phyloP scores from a whole-genome alignment of 805 yeast species.

The Kodamaea lidongshanica region DNA sequence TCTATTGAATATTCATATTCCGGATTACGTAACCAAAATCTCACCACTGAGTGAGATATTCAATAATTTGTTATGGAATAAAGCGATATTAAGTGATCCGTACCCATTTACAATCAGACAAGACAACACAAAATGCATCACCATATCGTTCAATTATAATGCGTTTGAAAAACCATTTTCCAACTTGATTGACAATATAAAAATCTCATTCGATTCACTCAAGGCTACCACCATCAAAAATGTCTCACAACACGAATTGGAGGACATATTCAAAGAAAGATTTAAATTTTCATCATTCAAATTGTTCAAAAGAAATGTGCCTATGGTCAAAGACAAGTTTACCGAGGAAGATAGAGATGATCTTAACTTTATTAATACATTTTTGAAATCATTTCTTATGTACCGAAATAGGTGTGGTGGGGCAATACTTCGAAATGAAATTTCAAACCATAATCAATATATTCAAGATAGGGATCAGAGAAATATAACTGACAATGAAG shows the following conservation, averaged over 20 bases:
- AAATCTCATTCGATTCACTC: slow-evolving; percentile 26
- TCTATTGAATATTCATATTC: slow-evolving; percentile 34
- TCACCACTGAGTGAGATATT: slow-evolving; percentile 23
- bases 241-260: slow-evolving; percentile 18
- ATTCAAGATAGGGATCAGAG: slow-evolving; percentile 22
- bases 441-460: no score
- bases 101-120: background rate
- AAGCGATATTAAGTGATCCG: no score
- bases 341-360: slow-evolving; percentile 26
- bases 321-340: slow-evolving; percentile 2
- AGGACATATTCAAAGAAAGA: slow-evolving; percentile 24
- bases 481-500: no score
- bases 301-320: slow-evolving; percentile 12
- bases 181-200: slow-evolving; percentile 17
- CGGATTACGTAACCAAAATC: slow-evolving; percentile 34
- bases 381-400: no score
- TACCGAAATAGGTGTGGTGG: no score
- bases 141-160: slow-evolving; percentile 30
- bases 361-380: slow-evolving; percentile 27
- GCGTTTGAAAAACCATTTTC: slow-evolving; percentile 31
- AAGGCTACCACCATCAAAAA: slow-evolving; percentile 17
- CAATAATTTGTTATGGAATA: slow-evolving; percentile 4
- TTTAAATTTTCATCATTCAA: slow-evolving; percentile 17
- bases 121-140: slow-evolving; percentile 23
- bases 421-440: no score